Conservation (phyloP, 2,329 filamentous ascomycete species). For the Diplodia scrobiculata region DNA sequence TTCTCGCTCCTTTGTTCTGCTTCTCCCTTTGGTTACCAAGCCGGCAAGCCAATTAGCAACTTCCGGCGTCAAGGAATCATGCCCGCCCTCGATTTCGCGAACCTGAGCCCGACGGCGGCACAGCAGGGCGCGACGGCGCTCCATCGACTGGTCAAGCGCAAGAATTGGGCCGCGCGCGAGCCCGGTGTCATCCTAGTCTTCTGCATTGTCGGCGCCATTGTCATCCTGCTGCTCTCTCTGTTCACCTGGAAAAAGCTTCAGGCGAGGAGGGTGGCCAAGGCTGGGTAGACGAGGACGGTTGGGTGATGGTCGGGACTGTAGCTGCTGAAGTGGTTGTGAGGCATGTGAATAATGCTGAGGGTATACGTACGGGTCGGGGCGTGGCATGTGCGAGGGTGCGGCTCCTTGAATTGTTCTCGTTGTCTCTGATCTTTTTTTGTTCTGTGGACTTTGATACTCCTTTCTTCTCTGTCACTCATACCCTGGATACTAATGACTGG, state of each 20-base stretch:
- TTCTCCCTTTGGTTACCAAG: background rate
- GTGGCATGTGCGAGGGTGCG: background rate
- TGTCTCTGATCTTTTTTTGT: background rate
- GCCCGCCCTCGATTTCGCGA: conserved; percentile 22
- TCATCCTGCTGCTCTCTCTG: conserved; percentile 53
- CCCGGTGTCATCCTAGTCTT: conserved; percentile 65
- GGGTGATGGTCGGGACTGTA: too few species aligned
- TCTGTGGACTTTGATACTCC: background rate
- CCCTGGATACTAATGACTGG: too few species aligned
- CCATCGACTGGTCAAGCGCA: conserved; percentile 53
- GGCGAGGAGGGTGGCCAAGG: conserved; percentile 31
- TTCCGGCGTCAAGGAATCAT: background rate
- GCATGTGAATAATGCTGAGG: background rate
- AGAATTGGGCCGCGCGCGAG: conserved; percentile 60
- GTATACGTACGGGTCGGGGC: background rate
- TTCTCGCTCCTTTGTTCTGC: background rate
- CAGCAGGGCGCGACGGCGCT: conserved; percentile 42
- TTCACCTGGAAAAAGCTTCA: conserved; percentile 53
- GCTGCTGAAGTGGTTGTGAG: too few species aligned
- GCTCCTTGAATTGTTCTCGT: background rate
- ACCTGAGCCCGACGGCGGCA: background rate
- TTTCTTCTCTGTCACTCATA: too few species aligned
- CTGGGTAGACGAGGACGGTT: background rate
- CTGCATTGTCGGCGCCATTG: conserved; percentile 61
- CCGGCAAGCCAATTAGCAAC: background rate